Percentiles rank a stretch among this genome's conserved stretches.
phyloP scores from a whole-genome alignment of 2,329 filamentous ascomycete species.

The Scedosporium boydii region DNA sequence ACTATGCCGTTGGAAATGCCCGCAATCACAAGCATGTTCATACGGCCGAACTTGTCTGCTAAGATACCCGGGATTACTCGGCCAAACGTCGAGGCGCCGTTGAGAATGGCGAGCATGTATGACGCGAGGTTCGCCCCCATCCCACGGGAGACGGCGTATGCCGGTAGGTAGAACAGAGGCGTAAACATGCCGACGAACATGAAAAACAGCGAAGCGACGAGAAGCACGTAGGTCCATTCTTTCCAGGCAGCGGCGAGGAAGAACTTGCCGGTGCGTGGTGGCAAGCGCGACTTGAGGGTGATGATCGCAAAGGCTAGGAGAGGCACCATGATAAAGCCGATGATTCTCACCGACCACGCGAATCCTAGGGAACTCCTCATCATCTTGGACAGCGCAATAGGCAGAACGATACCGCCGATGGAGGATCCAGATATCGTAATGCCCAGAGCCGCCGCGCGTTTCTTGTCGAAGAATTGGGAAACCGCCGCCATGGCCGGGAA shows the following conservation, averaged over 20 bases:
- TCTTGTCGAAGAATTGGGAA: slow-evolving; percentile 41
- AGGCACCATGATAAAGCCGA: slow-evolving; percentile 34
- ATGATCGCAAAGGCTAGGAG: slow-evolving; percentile 24
- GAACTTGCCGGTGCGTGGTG: slow-evolving; percentile 35
- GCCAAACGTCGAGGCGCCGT: slow-evolving; percentile 41
- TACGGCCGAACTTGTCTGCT: slow-evolving; percentile 34
- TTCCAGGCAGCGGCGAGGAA: slow-evolving; percentile 26
- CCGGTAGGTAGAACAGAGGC: slow-evolving; percentile 41
- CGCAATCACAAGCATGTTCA: slow-evolving; percentile 41
- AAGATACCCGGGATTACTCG: slow-evolving; percentile 40
- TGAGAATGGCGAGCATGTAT: slow-evolving; percentile 48
- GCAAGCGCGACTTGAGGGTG: slow-evolving; percentile 30
- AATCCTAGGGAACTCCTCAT: slow-evolving; percentile 39
- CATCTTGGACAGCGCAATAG: slow-evolving; percentile 49
- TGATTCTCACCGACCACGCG: slow-evolving; percentile 37
- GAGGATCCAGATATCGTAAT: slow-evolving; percentile 44
- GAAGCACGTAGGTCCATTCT: slow-evolving; percentile 34
- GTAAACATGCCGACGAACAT: slow-evolving; percentile 47
- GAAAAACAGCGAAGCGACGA: slow-evolving; percentile 37
- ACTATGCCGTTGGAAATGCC: slow-evolving; percentile 36
- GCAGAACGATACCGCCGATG: slow-evolving; percentile 45
- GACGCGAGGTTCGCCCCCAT: slow-evolving; percentile 29
- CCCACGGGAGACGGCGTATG: slow-evolving; percentile 36
- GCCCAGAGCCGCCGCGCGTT: slow-evolving; percentile 42
- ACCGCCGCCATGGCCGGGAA: slow-evolving; percentile 30